Evolutionary conservation across 805 yeast species (phyloP).

Genomic region (Zygotorulaspora sp.): DNA sequence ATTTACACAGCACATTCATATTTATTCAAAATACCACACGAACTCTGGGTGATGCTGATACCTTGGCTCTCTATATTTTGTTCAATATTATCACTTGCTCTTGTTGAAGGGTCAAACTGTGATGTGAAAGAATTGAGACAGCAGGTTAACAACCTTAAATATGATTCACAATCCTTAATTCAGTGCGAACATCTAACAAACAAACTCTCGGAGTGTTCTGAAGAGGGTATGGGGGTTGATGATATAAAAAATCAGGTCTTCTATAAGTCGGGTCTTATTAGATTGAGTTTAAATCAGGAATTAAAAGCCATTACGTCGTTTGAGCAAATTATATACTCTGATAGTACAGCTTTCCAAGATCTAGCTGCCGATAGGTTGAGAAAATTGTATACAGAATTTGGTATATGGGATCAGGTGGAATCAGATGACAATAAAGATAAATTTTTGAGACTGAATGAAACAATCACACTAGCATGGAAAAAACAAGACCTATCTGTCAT

Average conservation of each 20-base stretch:
- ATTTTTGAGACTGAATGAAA: slow-evolving; percentile 17
- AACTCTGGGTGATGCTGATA: slow-evolving; percentile 1
- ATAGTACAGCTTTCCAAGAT: slow-evolving; percentile 30
- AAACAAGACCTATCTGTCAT: slow-evolving; percentile 22
- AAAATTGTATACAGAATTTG: slow-evolving; percentile 50
- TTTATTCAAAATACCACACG: no score
- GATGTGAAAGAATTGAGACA: slow-evolving; percentile 9
- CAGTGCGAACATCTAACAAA: slow-evolving; percentile 14
- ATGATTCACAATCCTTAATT: slow-evolving; percentile 14
- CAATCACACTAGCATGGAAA: slow-evolving; percentile 10
- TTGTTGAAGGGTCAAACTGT: slow-evolving; percentile 6
- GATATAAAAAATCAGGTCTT: slow-evolving; percentile 36
- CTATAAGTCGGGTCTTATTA: slow-evolving; percentile 59
- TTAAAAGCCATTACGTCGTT: slow-evolving; percentile 50
- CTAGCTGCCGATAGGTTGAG: slow-evolving; percentile 49
- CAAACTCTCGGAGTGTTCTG: slow-evolving; percentile 11
- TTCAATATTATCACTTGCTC: neutral
- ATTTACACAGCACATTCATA: no score
- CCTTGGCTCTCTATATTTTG: slow-evolving; percentile 1
- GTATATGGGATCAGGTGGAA: slow-evolving; percentile 41
- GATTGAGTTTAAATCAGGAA: slow-evolving; percentile 53
- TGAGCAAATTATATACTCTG: slow-evolving; percentile 42
- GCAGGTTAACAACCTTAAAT: slow-evolving; percentile 9
- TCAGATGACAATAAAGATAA: slow-evolving; percentile 16
- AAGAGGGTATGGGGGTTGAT: slow-evolving; percentile 1